Evolutionary conservation across 1,284 basidiomycete genomes (phyloP).

Genomic region (Trichosporon coremiiforme): DNA sequence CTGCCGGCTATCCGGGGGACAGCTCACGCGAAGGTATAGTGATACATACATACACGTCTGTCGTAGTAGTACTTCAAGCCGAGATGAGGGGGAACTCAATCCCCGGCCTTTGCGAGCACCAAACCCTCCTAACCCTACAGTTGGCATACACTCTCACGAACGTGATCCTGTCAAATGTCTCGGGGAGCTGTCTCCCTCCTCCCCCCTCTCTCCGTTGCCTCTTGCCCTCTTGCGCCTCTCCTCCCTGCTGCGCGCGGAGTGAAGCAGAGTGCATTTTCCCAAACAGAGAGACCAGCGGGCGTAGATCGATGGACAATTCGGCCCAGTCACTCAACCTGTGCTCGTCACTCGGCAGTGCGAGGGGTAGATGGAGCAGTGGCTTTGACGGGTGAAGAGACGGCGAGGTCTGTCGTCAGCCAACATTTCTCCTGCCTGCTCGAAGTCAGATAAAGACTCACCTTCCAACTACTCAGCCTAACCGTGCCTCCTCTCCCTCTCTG

Average conservation of each 20-base stretch:
- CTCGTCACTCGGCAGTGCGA: constrained; percentile 65
- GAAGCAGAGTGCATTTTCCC: neutral
- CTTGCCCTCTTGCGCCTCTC: constrained; percentile 18
- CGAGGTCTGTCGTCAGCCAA: constrained; percentile 61
- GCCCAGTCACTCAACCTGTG: constrained; percentile 71
- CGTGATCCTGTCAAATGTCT: too few species aligned
- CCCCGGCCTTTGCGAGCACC: too few species aligned
- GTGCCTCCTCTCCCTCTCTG: constrained; percentile 63
- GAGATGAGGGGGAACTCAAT: too few species aligned
- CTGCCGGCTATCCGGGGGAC: too few species aligned
- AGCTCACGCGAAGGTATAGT: too few species aligned
- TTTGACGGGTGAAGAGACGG: constrained; percentile 61
- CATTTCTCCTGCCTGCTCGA: too few species aligned
- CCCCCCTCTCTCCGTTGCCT: neutral
- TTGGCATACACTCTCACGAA: too few species aligned
- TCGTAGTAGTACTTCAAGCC: too few species aligned
- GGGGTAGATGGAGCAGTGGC: constrained; percentile 72
- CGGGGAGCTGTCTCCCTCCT: neutral
- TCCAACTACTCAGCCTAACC: constrained; percentile 75
- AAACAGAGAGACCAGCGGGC: constrained; percentile 67
- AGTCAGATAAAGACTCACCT: constrained; percentile 64
- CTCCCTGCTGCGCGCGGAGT: constrained; percentile 8
- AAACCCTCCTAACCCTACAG: too few species aligned
- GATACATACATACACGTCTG: too few species aligned
- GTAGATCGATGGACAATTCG: constrained; percentile 66